Evolutionary conservation across 768 basidiomycete species (phyloP).

Genomic region (Saitozyma podzolica): DNA sequence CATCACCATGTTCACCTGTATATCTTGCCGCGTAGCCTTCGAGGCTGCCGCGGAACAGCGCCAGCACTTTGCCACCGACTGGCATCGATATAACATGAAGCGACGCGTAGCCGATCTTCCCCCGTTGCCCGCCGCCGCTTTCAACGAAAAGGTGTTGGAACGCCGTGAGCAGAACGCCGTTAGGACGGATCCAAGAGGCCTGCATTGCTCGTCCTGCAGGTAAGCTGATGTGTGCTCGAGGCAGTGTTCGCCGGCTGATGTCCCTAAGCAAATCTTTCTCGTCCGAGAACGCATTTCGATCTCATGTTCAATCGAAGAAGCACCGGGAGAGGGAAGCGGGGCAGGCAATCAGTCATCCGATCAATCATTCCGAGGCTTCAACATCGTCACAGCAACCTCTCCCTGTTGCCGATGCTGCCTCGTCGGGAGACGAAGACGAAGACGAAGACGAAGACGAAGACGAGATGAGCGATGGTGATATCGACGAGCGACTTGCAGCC

Average conservation of each 20-base stretch:
- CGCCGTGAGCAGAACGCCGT: slow-evolving; percentile 73
- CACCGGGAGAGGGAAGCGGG: slow-evolving; percentile 71
- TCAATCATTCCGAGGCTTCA: no score
- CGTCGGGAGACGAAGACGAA: neutral
- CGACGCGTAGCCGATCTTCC: slow-evolving; percentile 86
- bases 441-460: slow-evolving; percentile 16
- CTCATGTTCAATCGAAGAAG: slow-evolving; percentile 84
- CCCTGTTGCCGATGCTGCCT: neutral
- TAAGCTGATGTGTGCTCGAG: slow-evolving; percentile 54
- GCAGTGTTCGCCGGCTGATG: slow-evolving; percentile 5
- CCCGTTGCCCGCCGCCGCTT: slow-evolving; percentile 72
- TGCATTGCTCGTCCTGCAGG: slow-evolving; percentile 77
- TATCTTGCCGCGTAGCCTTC: slow-evolving; percentile 89
- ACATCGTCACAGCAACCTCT: neutral
- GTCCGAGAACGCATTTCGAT: slow-evolving; percentile 81
- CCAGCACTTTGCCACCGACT: slow-evolving; percentile 85
- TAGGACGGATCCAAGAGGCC: slow-evolving; percentile 62
- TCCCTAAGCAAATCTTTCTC: slow-evolving; percentile 78
- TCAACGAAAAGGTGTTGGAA: slow-evolving; percentile 86
- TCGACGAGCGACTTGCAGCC: slow-evolving; percentile 39
- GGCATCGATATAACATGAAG: slow-evolving; percentile 98
- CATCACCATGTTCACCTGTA: slow-evolving; percentile 62
- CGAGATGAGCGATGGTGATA: slow-evolving; percentile 22
- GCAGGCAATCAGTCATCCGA: neutral
- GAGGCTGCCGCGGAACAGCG: slow-evolving; percentile 78